Percentiles rank a stretch among this genome's conserved stretches.
These are phyloP conservation scores for Ogataea philodendri DNA, from an alignment of 805 yeast genomes.

Conservation along the genomic window DNA sequence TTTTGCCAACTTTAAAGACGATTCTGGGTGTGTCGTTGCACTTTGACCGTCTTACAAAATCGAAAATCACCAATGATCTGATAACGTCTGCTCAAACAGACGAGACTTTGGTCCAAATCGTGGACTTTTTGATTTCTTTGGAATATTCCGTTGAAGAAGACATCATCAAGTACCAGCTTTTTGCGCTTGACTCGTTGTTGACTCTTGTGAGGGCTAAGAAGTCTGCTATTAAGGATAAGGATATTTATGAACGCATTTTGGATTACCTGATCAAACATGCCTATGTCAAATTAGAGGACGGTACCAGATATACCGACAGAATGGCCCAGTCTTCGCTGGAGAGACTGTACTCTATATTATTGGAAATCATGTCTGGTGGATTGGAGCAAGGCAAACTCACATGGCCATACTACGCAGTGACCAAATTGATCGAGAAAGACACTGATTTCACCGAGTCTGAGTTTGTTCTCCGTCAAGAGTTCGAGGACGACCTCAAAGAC, in stretches of 20 bases:
- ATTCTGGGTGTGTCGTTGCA: slow-evolving; percentile 57
- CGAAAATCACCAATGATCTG: slow-evolving; percentile 57
- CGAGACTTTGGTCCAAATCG: slow-evolving; percentile 11
- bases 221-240: slow-evolving; percentile 6
- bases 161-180: slow-evolving; percentile 22
- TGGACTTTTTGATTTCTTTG: slow-evolving; percentile 14
- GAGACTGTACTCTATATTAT: slow-evolving; percentile 64
- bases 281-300: slow-evolving; percentile 18
- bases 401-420: slow-evolving; percentile 61
- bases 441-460: slow-evolving; percentile 18
- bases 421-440: slow-evolving; percentile 19
- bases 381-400: slow-evolving; percentile 38
- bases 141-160: slow-evolving; percentile 22
- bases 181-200: slow-evolving; percentile 29
- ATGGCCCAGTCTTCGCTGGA: slow-evolving; percentile 51
- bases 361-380: slow-evolving; percentile 32
- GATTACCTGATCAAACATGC: slow-evolving; percentile 29
- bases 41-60: slow-evolving; percentile 74
- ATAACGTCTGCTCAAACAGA: slow-evolving; percentile 26
- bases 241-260: slow-evolving; percentile 14
- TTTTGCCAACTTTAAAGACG: slow-evolving; percentile 25
- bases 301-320: slow-evolving; percentile 26
- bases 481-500: slow-evolving; percentile 58
- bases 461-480: slow-evolving; percentile 26
- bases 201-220: slow-evolving; percentile 33